Evolutionary conservation across 805 yeast species (phyloP), one percentile per base, ranked within the genome.

Genomic region (Wickerhamomyces bisporus): DNA sequence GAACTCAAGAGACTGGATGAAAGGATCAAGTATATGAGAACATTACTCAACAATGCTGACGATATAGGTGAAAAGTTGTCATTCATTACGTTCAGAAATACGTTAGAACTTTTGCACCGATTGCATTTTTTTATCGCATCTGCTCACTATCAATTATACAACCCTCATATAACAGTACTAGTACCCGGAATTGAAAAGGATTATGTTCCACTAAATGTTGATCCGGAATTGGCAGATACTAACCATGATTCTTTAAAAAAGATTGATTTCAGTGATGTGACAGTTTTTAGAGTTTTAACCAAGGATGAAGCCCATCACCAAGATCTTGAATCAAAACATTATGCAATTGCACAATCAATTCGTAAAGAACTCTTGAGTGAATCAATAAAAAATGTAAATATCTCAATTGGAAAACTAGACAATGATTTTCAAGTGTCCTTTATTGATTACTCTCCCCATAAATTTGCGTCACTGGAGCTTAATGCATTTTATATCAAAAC

Each of bases 81-180:
- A n/a, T 45, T 45, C 3, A 19, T 10, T 25, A 23, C 26, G 28
- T 34, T 32, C 60, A 84, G 43, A 52, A 64, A 12, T 71, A 79
- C 77, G 1, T 47, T 70, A 24, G 82, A 86, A 35, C 51, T 77
- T 10, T 60, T 86, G 13, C 97, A 93, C 55, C 79, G 89, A 36
- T 71, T 81, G 31, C 82, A 76, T 52, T 91, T 89, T 53, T 75
- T 87, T 44, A 64, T 84, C 19, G 97, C 86, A 0, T 77, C 88
- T 2, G 75, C 84, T 0, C 75, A 82, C 51, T 85, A 71, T 45
- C 89, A 82, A 48, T 53, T 67, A 25, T 65, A 67, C 31, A 53
- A 62, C 11, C 70, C 68, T 7, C 58, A 60, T 50, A 18, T 44
- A 6, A 31, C 31, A 4, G 25, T 30, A 2, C 41, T 60, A 28